Evolutionary conservation across 1,139 yeast genomes (phyloP), one percentile per base, ranked within the genome.

Genomic region (Saccharomyces pastorianus): DNA sequence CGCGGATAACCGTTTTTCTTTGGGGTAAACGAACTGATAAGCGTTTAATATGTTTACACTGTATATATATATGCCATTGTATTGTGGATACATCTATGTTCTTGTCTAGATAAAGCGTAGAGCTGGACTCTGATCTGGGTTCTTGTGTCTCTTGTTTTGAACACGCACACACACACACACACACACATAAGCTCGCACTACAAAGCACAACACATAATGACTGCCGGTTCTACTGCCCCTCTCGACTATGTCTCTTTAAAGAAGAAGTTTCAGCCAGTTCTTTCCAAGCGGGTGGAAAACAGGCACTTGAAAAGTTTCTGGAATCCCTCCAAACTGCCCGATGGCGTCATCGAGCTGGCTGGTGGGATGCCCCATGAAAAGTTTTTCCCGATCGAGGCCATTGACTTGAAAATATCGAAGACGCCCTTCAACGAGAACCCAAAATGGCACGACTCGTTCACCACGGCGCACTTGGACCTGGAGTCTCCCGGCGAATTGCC

Each of bases 351-450:
- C 41, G 70, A 72, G 41, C 70, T 82, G 54, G 78, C 78, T 47
- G 82, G 78, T 63, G 86, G 86, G 25, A 74, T 76, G 59, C 87
- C 87, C 13, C 79, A 81, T 61, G 75, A 75, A 54, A 83, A 83
- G 1, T 78, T 81, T 62, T 82, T 82, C 68, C 86, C 86, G 1
- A 68, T 82, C 49, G 79, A 79, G 47, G 72, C 80, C 2, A 74
- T 82, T 46, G 76, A 76, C 52, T 68, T 81, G 48, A 73, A 75
- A 55, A 65, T 80, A 47, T 74, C 63, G 66, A 75, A 61, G 60
- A 64, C 50, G 53, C 71, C 68, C 8, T 63, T 64, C 51, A 59
- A 59, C 20, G 28, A 47, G 7, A 47, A 46, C 17, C 44, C 44
- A 3, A 38, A 38, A 11, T 38, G 44, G 44, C 46, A 47, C 13